Evolutionary conservation across 768 basidiomycete genomes (phyloP), one percentile per base, ranked within the genome.

Genomic region (Lactarius vividus): DNA sequence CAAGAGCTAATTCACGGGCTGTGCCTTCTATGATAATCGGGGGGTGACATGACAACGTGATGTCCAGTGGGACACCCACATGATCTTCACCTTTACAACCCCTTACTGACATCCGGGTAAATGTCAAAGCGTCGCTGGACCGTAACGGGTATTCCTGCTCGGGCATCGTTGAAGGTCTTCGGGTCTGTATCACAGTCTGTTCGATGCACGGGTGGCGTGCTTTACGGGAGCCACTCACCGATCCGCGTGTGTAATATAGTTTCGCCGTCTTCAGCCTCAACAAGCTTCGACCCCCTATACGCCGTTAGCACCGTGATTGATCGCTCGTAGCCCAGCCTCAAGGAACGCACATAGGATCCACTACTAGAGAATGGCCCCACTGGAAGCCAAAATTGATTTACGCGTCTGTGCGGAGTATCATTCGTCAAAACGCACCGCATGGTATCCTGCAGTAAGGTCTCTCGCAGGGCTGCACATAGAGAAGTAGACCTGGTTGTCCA

Each of bases 401-500:
- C 35, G 31, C 4, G 23, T 49, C 35, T 49, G 39, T 54, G 59
- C 10, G 23, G 29, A 23, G 53, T 11, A 66, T 35, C 28, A 49
- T 55, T 13, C 20, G 39, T 49, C 13, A 26, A 39, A 39, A 79
- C 88, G 70, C 70, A 93, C 91, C 63, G 96, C 94, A 73, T 97
- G 94, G 75, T 98, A 98, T 18, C 82, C 82, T 23, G 93, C 91
- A 11, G 78, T 85, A 70, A 89, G 73, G 70, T 96, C 89, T 28
- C 96, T 84, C 3, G 97, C 96, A 35, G 96, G 95, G 63, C 94
- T 97, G 74, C 94, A 96, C 94, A 96, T 96, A 1, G 91, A 84
- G 68, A 98, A 85, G 78, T 85, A 99, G n/a, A 98, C 85, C 77
- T 98, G 96, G 73, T 98, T 98, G 74, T 99, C 97, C 28, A 95